Base-by-base conservation (phyloP, 2,329 filamentous ascomycete species). In the Phaeosphaeriaceae sp. region DNA sequence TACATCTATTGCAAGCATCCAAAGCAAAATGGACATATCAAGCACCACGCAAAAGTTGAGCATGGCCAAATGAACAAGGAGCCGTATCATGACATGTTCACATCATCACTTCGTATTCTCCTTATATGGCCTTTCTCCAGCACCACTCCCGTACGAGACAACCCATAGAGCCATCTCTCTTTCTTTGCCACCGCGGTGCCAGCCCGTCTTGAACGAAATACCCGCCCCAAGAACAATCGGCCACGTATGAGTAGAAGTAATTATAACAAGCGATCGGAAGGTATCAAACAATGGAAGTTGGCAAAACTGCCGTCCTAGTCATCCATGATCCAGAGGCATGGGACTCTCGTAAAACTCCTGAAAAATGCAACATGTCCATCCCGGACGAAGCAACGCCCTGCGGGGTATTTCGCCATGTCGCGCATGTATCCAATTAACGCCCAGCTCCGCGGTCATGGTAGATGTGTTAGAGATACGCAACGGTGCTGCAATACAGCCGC, bases 341-440 rank as follows among this genome's bases (percentile, higher is more conserved):
- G n/a, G 19, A 13, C n/a, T n/a, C 5, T n/a, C 24, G 33, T 48
- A 13, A 25, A 54, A 49, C 47, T 27, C 51, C 51, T 15, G 21
- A n/a, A 53, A 53, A 53, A 47, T 48, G 44, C 22, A 48, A 53
- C 51, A 53, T 53, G 51, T 41, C 51, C 51, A 24, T 31, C 51
- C 44, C 48, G 33, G 33, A 48, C 44, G 44, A 40, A 48, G 33
- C 44, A 48, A 48, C 51, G 51, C 51, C 51, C 51, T 47, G 45
- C 17, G 42, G 51, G 51, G 51, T 53, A 53, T 53, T 53, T 48
- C 47, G 44, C 44, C 44, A 46, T 48, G 44, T 53, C 51, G 51
- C 51, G 33, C 42, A 25, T 24, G 22, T 48, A 53, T 53, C 21
- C 44, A 50, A 24, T 15, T 40, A 48, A 48, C 51, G 27, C 51